A percentile compares a stretch with the other conserved stretches of the same genome.
Evolutionary conservation across 768 basidiomycete species (phyloP).

Genomic region (Porphyrellus cyaneotinctus): DNA sequence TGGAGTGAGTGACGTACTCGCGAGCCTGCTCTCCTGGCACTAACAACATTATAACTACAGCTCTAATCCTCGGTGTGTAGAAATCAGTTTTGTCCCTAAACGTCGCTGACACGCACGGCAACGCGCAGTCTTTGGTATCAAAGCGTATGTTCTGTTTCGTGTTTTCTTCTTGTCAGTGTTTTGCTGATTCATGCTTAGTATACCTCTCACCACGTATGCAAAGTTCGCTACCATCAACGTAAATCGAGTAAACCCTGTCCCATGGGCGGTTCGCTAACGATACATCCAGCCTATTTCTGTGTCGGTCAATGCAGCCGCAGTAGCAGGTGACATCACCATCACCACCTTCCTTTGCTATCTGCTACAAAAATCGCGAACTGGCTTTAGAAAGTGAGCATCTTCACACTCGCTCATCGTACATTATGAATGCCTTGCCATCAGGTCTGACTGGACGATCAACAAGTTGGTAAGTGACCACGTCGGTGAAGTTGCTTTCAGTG

Average conservation of each 20-base stretch:
- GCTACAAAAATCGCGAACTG: conserved; percentile 46
- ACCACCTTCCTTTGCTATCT: conserved; percentile 43
- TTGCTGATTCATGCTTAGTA: conserved; percentile 30
- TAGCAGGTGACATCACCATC: conserved; percentile 46
- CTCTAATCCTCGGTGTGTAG: conserved; percentile 31
- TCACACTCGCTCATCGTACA: background rate
- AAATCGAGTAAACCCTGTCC: background rate
- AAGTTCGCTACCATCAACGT: background rate
- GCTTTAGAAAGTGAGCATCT: conserved; percentile 38
- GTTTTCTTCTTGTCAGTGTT: background rate
- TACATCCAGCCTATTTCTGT: background rate
- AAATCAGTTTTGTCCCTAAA: background rate
- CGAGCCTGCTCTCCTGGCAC: background rate
- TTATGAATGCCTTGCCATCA: conserved; percentile 1
- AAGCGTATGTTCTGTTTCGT: conserved; percentile 1
- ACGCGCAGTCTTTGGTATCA: background rate
- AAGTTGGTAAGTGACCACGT: conserved; percentile 29
- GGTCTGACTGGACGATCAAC: conserved; percentile 50
- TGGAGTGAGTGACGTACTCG: conserved; percentile 27
- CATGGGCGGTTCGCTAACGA: background rate
- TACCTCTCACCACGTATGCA: conserved; percentile 19
- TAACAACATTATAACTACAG: conserved; percentile 16
- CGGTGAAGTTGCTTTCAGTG: background rate
- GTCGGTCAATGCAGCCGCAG: conserved; percentile 42
- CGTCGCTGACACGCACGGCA: background rate